A percentile compares a stretch with the other conserved stretches of the same genome.
These are phyloP conservation scores for Cadophora luteo-olivacea DNA, from an alignment of 2,329 filamentous ascomycete genomes.

Conservation along the genomic window DNA sequence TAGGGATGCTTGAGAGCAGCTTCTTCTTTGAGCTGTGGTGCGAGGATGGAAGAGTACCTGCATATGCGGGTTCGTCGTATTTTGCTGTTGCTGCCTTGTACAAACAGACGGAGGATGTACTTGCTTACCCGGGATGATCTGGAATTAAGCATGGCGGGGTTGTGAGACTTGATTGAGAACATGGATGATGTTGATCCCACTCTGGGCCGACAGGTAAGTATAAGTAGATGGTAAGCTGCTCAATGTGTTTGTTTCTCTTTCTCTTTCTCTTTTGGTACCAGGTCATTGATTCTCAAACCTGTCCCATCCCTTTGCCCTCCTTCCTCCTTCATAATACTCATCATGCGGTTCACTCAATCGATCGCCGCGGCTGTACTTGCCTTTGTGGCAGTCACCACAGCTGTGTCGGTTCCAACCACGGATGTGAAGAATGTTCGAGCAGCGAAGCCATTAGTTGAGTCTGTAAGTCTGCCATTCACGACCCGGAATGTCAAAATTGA, in stretches of 20 bases:
- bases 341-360: slow-evolving; percentile 13
- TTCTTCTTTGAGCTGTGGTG: neutral
- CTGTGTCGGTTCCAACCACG: neutral
- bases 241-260: neutral
- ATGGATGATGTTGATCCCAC: neutral
- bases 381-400: slow-evolving; percentile 3
- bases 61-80: neutral
- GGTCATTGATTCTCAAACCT: slow-evolving; percentile 5
- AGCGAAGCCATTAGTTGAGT: slow-evolving; percentile 14
- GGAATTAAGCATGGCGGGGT: slow-evolving; percentile 2
- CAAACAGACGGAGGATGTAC: neutral
- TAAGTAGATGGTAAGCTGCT: slow-evolving; percentile 3
- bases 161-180: neutral
- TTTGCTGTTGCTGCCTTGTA: neutral
- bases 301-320: neutral
- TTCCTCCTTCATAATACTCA: neutral
- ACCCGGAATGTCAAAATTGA: neutral
- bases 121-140: neutral
- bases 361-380: slow-evolving; percentile 13
- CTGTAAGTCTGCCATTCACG: neutral
- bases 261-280: neutral
- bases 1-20: neutral
- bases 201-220: neutral
- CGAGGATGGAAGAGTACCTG: neutral
- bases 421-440: neutral